A percentile compares a stretch with the other conserved stretches of the same genome.
These are phyloP conservation scores for Xerocomus minutiporus DNA, from an alignment of 1,284 basidiomycete species.

Conservation along the genomic window DNA sequence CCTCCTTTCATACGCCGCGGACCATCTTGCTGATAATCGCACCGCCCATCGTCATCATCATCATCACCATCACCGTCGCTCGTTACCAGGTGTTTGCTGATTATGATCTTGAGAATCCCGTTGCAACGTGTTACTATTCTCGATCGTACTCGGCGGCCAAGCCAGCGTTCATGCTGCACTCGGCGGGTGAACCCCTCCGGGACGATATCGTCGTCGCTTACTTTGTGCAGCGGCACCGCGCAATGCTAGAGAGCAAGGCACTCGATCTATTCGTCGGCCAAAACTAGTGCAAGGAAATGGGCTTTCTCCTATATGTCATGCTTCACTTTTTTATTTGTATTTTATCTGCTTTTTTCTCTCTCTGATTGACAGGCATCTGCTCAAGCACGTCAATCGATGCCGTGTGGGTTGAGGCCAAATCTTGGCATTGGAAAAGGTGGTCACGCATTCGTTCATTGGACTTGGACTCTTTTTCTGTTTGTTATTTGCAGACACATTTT, in stretches of 20 bases:
- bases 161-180: slow-evolving; percentile 25
- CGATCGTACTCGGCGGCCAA: neutral
- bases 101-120: slow-evolving; percentile 21
- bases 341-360: neutral
- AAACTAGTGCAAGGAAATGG: slow-evolving; percentile 2
- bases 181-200: slow-evolving; percentile 22
- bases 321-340: neutral
- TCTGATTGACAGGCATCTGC: neutral
- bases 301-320: neutral
- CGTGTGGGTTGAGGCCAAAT: neutral
- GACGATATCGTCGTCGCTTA: slow-evolving; percentile 30
- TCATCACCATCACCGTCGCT: neutral
- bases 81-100: slow-evolving; percentile 20
- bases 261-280: slow-evolving; percentile 26
- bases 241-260: slow-evolving; percentile 21
- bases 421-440: neutral
- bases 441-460: neutral
- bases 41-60: neutral
- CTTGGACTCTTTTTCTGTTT: neutral
- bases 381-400: neutral
- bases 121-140: slow-evolving; percentile 24
- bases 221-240: slow-evolving; percentile 26
- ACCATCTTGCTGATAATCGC: neutral
- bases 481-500: neutral
- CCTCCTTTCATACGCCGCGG: neutral